Percentiles rank a stretch among this genome's conserved stretches.
Conservation (phyloP, 495 filamentous ascomycete genomes). For the Xylaria scruposa region DNA sequence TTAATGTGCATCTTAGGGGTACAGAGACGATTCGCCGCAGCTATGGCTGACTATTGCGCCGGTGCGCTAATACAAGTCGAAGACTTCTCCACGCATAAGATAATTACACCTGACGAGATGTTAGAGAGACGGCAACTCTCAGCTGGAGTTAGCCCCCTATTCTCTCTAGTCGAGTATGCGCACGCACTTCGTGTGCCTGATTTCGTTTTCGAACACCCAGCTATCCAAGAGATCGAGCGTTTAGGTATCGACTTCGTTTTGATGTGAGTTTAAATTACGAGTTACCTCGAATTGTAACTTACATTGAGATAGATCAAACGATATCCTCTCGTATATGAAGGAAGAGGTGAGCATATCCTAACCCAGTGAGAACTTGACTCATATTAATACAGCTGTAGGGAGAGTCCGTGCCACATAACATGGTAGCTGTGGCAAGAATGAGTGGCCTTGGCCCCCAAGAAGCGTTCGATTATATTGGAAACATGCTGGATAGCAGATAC, state of each 20-base stretch:
- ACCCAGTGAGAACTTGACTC: background rate
- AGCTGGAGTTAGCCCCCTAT: slow-evolving; percentile 40
- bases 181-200: slow-evolving; percentile 41
- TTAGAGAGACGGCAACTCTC: slow-evolving; percentile 37
- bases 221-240: slow-evolving; percentile 41
- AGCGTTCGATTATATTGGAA: slow-evolving; percentile 41
- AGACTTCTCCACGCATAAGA: slow-evolving; percentile 21
- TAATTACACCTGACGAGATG: slow-evolving; percentile 36
- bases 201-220: slow-evolving; percentile 37
- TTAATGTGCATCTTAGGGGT: slow-evolving; percentile 30
- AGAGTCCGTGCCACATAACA: slow-evolving; percentile 42
- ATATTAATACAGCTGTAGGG: slow-evolving; percentile 29
- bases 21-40: slow-evolving; percentile 34
- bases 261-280: slow-evolving; percentile 24
- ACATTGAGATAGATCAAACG: slow-evolving; percentile 2
- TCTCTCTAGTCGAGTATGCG: slow-evolving; percentile 45
- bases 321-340: slow-evolving; percentile 18
- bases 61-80: slow-evolving; percentile 40
- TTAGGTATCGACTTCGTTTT: slow-evolving; percentile 43
- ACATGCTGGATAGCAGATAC: slow-evolving; percentile 38
- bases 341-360: slow-evolving; percentile 12
- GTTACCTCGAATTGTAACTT: background rate
- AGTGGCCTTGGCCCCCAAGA: slow-evolving; percentile 39
- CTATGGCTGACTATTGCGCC: slow-evolving; percentile 40
- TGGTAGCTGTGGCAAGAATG: slow-evolving; percentile 41